Evolutionary conservation across 805 yeast species (phyloP).

Genomic region (Blastobotrys terrestris): DNA sequence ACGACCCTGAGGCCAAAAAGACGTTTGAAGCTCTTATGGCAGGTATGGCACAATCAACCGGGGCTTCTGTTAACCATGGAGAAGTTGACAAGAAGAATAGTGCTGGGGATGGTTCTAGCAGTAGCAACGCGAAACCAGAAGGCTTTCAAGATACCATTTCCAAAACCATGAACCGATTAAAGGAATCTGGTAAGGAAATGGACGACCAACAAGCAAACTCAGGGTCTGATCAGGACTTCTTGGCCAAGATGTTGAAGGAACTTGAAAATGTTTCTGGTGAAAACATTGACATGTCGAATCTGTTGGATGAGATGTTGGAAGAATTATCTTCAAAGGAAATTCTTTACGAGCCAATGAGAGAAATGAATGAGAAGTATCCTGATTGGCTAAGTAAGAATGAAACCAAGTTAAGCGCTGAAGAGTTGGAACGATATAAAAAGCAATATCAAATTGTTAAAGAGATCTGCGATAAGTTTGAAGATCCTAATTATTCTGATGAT

Average conservation of each 20-base stretch:
- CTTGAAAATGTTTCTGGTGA: constrained; percentile 38
- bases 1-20: constrained; percentile 46
- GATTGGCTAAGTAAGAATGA: constrained; percentile 57
- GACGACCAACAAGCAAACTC: constrained; percentile 46
- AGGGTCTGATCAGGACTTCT: constrained; percentile 42
- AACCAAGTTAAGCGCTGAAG: constrained; percentile 39
- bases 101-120: constrained; percentile 18
- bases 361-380: constrained; percentile 66
- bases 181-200: constrained; percentile 65
- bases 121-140: constrained; percentile 6
- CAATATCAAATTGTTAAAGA: constrained; percentile 59
- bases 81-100: constrained; percentile 3
- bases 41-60: constrained; percentile 24
- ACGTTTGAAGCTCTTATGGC: constrained; percentile 43
- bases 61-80: constrained; percentile 4
- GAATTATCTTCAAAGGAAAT: constrained; percentile 82
- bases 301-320: constrained; percentile 67
- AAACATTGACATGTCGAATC: constrained; percentile 55
- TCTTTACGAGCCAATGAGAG: constrained; percentile 82
- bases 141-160: constrained; percentile 68
- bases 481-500: constrained; percentile 51
- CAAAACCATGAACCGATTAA: constrained; percentile 72
- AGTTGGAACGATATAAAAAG: constrained; percentile 46
- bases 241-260: constrained; percentile 62
- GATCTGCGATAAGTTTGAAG: constrained; percentile 64